A percentile compares a stretch with the other conserved stretches of the same genome.
phyloP scores from a whole-genome alignment of 495 filamentous ascomycete species.

The Halenospora varia region DNA sequence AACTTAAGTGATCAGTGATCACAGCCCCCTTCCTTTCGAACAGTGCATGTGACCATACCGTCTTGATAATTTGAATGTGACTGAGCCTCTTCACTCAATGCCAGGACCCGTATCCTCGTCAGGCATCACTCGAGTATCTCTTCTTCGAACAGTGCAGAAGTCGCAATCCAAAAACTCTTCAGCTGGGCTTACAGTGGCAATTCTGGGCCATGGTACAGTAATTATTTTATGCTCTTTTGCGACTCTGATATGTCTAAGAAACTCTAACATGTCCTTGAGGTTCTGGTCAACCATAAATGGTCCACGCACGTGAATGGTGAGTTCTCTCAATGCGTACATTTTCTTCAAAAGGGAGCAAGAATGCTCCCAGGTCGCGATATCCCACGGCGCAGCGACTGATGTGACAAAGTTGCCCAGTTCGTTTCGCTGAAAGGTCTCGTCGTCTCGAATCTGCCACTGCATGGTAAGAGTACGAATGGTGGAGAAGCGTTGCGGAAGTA shows the following conservation, averaged over 20 bases:
- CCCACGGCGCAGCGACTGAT: background rate
- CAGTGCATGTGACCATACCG: too few species aligned
- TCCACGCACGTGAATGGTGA: background rate
- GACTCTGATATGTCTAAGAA: background rate
- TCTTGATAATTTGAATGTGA: too few species aligned
- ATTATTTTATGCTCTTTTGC: background rate
- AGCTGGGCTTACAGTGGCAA: background rate
- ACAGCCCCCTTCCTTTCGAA: too few species aligned
- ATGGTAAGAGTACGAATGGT: background rate
- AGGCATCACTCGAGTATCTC: background rate
- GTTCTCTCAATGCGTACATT: background rate
- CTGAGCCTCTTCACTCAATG: background rate
- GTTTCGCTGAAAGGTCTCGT: background rate
- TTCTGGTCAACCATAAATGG: background rate
- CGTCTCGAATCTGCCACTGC: background rate
- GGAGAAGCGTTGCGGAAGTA: background rate
- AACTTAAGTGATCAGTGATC: too few species aligned
- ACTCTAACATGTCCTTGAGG: background rate
- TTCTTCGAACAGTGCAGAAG: background rate
- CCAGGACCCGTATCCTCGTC: background rate
- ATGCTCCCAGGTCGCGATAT: background rate
- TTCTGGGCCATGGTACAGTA: background rate
- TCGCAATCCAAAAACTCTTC: background rate
- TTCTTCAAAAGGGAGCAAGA: background rate
- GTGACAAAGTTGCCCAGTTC: background rate